phyloP scores from a whole-genome alignment of 306 rosid species.

The Oxytropis ochrocephala region DNA sequence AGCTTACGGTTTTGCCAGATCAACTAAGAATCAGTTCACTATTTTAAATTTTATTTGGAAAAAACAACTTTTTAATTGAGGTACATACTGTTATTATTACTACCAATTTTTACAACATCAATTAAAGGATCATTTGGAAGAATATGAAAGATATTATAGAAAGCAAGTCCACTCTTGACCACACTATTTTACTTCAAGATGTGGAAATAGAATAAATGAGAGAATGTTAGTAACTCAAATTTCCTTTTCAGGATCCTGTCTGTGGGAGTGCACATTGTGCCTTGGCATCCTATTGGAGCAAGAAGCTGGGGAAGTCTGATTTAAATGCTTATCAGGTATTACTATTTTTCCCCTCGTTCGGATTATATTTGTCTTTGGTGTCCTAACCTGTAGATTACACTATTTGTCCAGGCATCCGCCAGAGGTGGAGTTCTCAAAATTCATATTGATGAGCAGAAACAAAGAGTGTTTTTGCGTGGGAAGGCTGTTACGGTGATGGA shows the following conservation, averaged over 20 bases:
- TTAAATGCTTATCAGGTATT: neutral
- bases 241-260: slow-evolving; percentile 52
- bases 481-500: slow-evolving; percentile 68
- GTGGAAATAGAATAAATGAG: neutral
- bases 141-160: neutral
- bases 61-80: too few relatives aligned
- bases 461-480: slow-evolving; percentile 61
- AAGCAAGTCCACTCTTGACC: neutral
- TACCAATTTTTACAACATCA: neutral
- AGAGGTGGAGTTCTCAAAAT: slow-evolving; percentile 61
- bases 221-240: neutral
- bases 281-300: slow-evolving; percentile 61
- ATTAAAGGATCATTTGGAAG: neutral
- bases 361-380: neutral
- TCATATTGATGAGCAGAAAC: slow-evolving; percentile 55
- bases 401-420: slow-evolving; percentile 50
- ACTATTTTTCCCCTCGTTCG: neutral
- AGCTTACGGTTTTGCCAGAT: too few relatives aligned
- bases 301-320: slow-evolving; percentile 44
- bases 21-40: neutral
- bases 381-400: neutral
- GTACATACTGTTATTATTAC: too few relatives aligned
- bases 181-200: neutral
- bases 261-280: slow-evolving; percentile 67
- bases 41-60: too few relatives aligned